Conservation (phyloP, 192 early-diverging fungal genomes). For the Pilaira anomala region DNA sequence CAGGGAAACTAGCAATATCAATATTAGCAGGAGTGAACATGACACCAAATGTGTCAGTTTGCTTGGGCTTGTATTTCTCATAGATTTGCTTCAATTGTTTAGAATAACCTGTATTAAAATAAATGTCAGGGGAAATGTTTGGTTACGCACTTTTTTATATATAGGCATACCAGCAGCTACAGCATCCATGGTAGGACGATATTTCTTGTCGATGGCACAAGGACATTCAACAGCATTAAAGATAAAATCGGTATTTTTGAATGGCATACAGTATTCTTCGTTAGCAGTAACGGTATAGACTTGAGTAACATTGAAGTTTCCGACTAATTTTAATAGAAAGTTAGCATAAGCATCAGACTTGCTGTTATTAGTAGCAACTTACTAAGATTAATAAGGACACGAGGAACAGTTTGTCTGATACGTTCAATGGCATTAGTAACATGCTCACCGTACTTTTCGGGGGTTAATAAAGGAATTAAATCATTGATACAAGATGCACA, state of each 20-base stretch:
- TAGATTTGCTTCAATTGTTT: slow-evolving; percentile 10
- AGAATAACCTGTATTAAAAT: slow-evolving; percentile 8
- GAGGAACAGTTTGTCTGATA: slow-evolving; percentile 16
- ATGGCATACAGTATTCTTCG: slow-evolving; percentile 17
- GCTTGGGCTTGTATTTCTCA: slow-evolving; percentile 11
- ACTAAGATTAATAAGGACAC: slow-evolving; percentile 22
- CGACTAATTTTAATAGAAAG: slow-evolving; percentile 12
- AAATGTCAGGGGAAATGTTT: neutral
- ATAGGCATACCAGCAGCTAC: slow-evolving; percentile 15
- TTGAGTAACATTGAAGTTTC: slow-evolving; percentile 22
- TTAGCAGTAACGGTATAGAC: slow-evolving; percentile 19
- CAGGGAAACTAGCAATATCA: slow-evolving; percentile 12
- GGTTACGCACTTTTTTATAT: neutral
- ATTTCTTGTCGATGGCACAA: slow-evolving; percentile 6
- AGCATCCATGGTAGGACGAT: slow-evolving; percentile 13
- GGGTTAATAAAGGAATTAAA: neutral
- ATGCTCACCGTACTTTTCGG: slow-evolving; percentile 10
- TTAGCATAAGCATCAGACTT: neutral
- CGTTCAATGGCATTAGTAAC: slow-evolving; percentile 13
- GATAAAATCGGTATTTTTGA: neutral
- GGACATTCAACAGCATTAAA: slow-evolving; percentile 19
- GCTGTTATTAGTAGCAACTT: neutral
- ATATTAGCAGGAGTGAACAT: slow-evolving; percentile 10
- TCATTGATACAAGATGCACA: slow-evolving; percentile 14
- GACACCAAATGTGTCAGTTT: slow-evolving; percentile 14